Evolutionary conservation across 306 rosid genomes (phyloP), one percentile per base, ranked within the genome.

Genomic region (Pyrus bretschneideri): DNA sequence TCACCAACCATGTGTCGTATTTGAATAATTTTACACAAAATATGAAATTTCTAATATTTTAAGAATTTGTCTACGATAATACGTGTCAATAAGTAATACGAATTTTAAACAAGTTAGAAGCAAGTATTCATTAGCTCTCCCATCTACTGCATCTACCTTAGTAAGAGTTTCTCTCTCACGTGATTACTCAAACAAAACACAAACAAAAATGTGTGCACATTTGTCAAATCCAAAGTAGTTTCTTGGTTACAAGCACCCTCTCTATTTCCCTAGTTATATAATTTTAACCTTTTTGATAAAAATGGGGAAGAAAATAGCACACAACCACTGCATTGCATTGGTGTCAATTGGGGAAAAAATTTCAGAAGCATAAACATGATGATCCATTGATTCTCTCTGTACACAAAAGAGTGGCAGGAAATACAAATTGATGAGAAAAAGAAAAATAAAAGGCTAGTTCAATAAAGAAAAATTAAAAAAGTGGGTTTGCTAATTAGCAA

Each of bases 321-420:
- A 14, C 64, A 57, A 3, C 27, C 40, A 67, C 58, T 17, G 69
- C 69, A 73, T 42, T 73, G 76, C 69, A 27, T 60, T 73, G 76
- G 38, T 29, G 18, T 2, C 38, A 38, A n/a, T 9, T 35, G 51
- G 13, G 51, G 29, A 15, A 29, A 42, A 5, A 40, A 18, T 2
- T 9, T 23, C 2, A 29, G 17, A 61, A 27, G 18, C 45, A 42
- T 23, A 18, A 23, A 19, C 10, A 62, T 45, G 38, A 66, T 33
- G 25, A 35, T 74, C 30, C 78, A 74, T 74, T 62, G 10, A 74
- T 45, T 27, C 44, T 74, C 22, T 46, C 44, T 74, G 15, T 74
- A 61, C 61, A 74, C n/a, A 74, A 45, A 35, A 29, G 70, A 62
- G 61, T 40, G 12, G 57, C 5, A 74, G 60, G 45, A 45, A 45